Evolutionary conservation across 2,329 filamentous ascomycete species (phyloP).

Genomic region (Gliomastix tumulicola): DNA sequence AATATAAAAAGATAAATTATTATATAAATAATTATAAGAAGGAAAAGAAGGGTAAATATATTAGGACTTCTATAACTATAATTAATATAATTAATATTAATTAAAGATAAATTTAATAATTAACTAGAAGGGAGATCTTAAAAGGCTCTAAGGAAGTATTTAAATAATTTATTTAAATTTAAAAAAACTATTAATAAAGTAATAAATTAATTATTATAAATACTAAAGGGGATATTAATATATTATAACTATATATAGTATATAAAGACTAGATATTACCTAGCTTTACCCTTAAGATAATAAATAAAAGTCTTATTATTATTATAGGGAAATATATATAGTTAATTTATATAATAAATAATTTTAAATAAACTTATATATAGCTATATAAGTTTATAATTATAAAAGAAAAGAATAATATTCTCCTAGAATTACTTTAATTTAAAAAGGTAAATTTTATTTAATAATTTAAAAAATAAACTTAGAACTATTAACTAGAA

Average conservation of each 20-base stretch:
- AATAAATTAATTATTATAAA: neutral
- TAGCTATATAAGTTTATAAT: neutral
- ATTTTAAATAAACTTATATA: neutral
- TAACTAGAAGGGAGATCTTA: neutral
- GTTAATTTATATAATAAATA: neutral
- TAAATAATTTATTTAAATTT: neutral
- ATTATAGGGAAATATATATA: neutral
- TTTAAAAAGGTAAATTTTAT: neutral
- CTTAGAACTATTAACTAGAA: neutral
- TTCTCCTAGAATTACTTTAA: neutral
- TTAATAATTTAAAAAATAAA: constrained; percentile 1
- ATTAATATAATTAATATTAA: too few relatives aligned
- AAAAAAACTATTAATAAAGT: neutral
- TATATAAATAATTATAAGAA: neutral
- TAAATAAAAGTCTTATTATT: constrained; percentile 5
- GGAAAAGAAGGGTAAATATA: too few relatives aligned
- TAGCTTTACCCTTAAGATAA: neutral
- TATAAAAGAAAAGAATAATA: neutral
- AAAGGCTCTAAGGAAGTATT: neutral
- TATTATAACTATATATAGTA: neutral
- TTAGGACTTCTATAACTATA: too few relatives aligned
- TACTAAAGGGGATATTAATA: constrained; percentile 1
- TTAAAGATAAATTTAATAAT: neutral
- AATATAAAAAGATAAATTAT: neutral
- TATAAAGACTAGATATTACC: constrained; percentile 2